Conservation (phyloP, 495 filamentous ascomycete genomes). For the Neurospora cerealis region DNA sequence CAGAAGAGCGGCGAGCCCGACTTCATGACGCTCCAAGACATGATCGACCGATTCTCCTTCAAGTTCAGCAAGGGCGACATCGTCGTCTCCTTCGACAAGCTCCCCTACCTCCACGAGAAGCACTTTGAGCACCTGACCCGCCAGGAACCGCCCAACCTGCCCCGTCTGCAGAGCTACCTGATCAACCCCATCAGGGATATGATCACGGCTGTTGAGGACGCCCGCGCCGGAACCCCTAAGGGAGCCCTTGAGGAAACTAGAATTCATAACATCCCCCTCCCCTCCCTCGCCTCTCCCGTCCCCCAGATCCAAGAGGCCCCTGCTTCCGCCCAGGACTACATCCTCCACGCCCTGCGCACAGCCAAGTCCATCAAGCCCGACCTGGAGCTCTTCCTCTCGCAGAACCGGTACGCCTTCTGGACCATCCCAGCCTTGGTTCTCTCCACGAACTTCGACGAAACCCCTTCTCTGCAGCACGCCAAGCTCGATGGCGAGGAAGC, state of each 20-base stretch:
- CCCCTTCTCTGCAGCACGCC: neutral
- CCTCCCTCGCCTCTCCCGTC: neutral
- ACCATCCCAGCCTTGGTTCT: slow-evolving; percentile 17
- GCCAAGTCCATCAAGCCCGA: slow-evolving; percentile 7
- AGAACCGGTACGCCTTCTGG: slow-evolving; percentile 57
- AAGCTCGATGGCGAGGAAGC: neutral
- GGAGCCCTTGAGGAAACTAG: neutral
- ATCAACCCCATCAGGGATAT: slow-evolving; percentile 5
- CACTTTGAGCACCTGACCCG: slow-evolving; percentile 39
- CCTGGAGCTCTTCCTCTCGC: slow-evolving; percentile 40
- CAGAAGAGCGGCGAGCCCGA: slow-evolving; percentile 41
- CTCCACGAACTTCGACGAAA: neutral
- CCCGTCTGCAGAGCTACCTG: slow-evolving; percentile 10
- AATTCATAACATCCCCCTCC: neutral
- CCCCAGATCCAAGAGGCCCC: neutral
- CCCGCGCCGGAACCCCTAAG: neutral
- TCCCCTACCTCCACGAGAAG: slow-evolving; percentile 66
- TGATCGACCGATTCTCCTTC: slow-evolving; percentile 65
- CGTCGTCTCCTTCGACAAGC: slow-evolving; percentile 70
- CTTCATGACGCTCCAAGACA: slow-evolving; percentile 57
- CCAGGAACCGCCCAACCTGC: neutral
- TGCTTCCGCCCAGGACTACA: neutral
- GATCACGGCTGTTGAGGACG: neutral
- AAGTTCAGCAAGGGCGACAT: slow-evolving; percentile 86
- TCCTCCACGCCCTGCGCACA: slow-evolving; percentile 9